Evolutionary conservation across 2,329 filamentous ascomycete species (phyloP), one percentile per base, ranked within the genome.

Genomic region (Talaromyces albobiverticillius): DNA sequence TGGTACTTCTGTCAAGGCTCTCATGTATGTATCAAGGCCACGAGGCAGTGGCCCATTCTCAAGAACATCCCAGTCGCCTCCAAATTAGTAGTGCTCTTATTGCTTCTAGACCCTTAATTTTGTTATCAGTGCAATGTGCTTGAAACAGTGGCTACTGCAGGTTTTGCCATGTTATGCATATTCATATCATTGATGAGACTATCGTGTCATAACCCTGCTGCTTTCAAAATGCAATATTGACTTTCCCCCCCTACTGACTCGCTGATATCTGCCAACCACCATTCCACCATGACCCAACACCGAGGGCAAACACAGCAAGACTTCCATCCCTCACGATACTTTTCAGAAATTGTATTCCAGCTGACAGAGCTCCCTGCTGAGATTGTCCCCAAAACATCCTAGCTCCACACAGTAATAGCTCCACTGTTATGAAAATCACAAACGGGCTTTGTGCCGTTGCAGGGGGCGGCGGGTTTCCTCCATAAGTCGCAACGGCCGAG

Each of bases 361-460:
- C 56, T 31, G 58, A 58, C 41, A 64, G 58, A 57, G 61, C 58
- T 10, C 62, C 62, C 58, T 63, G 59, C 54, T 62, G 53, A 16
- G 56, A 48, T 54, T 61, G 64, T 31, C 64, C 54, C 51, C 71
- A 57, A 20, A 73, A 57, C 31, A 73, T 61, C 60, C 72, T 66
- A 14, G 70, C 64, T 18, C 69, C 69, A 48, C 67, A 67, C 53
- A 79, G 59, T 31, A 76, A 51, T 57, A 78, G 46, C 61, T 79
- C 75, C 9, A 72, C 75, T n/a, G 72, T 78, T 31, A 73, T 62
- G 55, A 79, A 78, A n/a, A 74, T 64, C 34, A 72, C 47, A 54
- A 75, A 76, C 10, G 75, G 75, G 48, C 73, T 77, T 61, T 71
- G 71, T 22, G 65, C 71, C 20, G 73, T 76, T 11, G 75, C 71